A percentile compares a stretch with the other conserved stretches of the same genome.
Evolutionary conservation across 2,329 filamentous ascomycete species (phyloP).

Genomic region (Neocucurbitaria cava): DNA sequence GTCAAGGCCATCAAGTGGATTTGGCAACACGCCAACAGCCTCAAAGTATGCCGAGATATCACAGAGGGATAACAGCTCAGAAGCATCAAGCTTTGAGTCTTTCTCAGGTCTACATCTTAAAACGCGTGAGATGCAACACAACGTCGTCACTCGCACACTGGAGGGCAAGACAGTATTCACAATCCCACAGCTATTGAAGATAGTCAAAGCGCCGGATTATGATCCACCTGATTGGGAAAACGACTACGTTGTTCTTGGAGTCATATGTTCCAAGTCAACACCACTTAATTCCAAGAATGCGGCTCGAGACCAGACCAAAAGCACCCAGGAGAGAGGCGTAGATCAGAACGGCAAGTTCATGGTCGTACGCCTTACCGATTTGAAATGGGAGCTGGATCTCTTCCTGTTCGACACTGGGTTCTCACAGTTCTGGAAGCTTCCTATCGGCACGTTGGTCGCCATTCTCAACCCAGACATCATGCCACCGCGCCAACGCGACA

Average conservation of each 20-base stretch:
- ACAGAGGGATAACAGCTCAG: conserved; percentile 59
- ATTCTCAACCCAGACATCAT: conserved; percentile 92
- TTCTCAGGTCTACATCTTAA: conserved; percentile 87
- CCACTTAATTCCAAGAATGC: conserved; percentile 68
- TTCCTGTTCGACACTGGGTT: conserved; percentile 93
- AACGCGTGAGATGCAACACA: conserved; percentile 82
- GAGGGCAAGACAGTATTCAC: conserved; percentile 77
- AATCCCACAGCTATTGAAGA: conserved; percentile 80
- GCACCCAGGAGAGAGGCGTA: conserved; percentile 56
- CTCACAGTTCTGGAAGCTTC: conserved; percentile 91
- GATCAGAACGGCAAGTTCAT: conserved; percentile 83
- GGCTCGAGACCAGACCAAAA: conserved; percentile 50
- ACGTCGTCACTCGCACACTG: conserved; percentile 78
- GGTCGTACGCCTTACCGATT: conserved; percentile 84
- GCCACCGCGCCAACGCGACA: conserved; percentile 81
- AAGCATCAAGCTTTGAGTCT: conserved; percentile 66
- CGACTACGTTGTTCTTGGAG: conserved; percentile 87
- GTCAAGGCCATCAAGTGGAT: conserved; percentile 30
- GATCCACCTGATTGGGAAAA: conserved; percentile 81
- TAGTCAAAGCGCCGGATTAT: conserved; percentile 83
- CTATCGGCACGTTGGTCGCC: conserved; percentile 86
- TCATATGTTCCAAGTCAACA: conserved; percentile 87
- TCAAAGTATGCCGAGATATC: conserved; percentile 42
- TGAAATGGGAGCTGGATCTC: conserved; percentile 89
- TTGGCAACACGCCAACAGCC: conserved; percentile 24